Percentiles rank a stretch among this genome's conserved stretches.
Evolutionary conservation across 202 grass and related monocot species (phyloP).

Genomic region (Bolboschoenoplectus hybrid): DNA sequence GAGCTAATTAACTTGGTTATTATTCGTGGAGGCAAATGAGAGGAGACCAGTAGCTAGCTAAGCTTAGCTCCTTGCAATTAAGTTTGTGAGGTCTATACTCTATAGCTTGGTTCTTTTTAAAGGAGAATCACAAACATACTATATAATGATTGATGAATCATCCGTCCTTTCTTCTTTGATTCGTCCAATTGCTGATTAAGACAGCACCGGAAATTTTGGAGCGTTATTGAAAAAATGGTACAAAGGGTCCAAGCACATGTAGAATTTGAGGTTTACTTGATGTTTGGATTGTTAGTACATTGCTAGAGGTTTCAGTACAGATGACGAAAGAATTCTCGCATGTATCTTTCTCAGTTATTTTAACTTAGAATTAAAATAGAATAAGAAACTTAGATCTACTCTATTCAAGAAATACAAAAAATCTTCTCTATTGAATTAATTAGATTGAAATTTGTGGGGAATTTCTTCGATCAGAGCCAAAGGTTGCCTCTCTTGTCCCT

Average conservation of each 20-base stretch:
- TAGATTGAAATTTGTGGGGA: not conserved
- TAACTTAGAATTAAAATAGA: not conserved
- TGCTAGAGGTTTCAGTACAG: not conserved
- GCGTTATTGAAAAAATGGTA: not conserved
- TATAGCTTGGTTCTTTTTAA: slow-evolving; percentile 31
- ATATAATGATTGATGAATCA: slow-evolving; percentile 24
- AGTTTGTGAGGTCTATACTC: slow-evolving; percentile 12
- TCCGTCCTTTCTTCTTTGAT: slow-evolving; percentile 17
- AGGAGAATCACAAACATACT: not conserved
- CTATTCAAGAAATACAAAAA: too few species aligned
- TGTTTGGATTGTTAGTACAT: too few species aligned
- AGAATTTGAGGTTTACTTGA: not conserved
- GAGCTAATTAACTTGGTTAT: not conserved
- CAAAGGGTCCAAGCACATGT: not conserved
- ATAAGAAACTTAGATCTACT: too few species aligned
- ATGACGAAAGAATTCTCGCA: not conserved
- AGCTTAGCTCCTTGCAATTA: not conserved
- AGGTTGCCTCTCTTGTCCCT: not conserved
- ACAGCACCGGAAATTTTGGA: slow-evolving; percentile 5
- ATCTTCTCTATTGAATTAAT: not conserved
- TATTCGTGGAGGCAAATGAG: slow-evolving; percentile 18
- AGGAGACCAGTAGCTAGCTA: not conserved
- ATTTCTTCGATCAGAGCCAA: not conserved
- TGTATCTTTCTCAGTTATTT: not conserved
- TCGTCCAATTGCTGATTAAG: not conserved